Conservation (phyloP, 2,329 filamentous ascomycete genomes). For the Xylariaceae sp. region DNA sequence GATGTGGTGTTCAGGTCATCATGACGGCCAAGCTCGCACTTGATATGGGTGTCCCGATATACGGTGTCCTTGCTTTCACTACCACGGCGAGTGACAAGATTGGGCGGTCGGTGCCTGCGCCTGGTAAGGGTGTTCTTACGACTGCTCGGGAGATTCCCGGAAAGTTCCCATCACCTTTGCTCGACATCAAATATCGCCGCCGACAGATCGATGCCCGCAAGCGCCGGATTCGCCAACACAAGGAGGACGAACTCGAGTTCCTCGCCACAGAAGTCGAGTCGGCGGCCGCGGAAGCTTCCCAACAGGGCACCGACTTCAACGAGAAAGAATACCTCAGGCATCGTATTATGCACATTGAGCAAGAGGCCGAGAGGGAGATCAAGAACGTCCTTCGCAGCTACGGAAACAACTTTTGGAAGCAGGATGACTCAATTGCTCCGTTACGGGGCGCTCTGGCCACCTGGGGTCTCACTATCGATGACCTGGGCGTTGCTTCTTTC, state of each 20-base stretch:
- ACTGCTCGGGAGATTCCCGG: constrained; percentile 84
- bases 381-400: constrained; percentile 88
- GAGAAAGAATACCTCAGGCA: constrained; percentile 81
- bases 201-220: constrained; percentile 91
- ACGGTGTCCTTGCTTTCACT: constrained; percentile 87
- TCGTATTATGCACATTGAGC: constrained; percentile 78
- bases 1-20: constrained; percentile 95
- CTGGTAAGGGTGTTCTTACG: constrained; percentile 92
- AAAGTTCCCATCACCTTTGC: constrained; percentile 89
- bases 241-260: constrained; percentile 89
- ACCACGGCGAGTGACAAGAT: constrained; percentile 99
- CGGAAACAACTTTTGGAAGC: constrained; percentile 99
- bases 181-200: constrained; percentile 96
- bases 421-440: constrained; percentile 86
- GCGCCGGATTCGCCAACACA: constrained; percentile 93
- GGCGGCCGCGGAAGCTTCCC: constrained; percentile 81
- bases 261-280: constrained; percentile 87
- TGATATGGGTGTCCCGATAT: constrained; percentile 98
- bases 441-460: constrained; percentile 92
- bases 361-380: constrained; percentile 80
- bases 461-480: constrained; percentile 96
- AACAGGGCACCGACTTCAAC: constrained; percentile 67
- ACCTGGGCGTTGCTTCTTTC: constrained; percentile 92
- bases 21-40: constrained; percentile 95
- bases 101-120: constrained; percentile 91